Evolutionary conservation across 2,329 filamentous ascomycete genomes (phyloP), one percentile per base, ranked within the genome.

Genomic region (Fusarium avenaceum): DNA sequence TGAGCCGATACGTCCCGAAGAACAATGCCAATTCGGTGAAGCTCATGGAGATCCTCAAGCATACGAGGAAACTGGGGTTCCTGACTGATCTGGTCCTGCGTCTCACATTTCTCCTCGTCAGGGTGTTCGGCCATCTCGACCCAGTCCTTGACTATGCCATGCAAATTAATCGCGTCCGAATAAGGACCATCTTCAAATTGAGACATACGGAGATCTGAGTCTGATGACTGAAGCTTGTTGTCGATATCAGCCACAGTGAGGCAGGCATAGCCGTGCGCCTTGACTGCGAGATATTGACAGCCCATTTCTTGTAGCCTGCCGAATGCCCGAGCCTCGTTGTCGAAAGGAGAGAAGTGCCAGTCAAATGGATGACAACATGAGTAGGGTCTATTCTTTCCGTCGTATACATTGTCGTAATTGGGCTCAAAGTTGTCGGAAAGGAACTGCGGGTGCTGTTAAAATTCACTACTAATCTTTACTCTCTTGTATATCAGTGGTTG

Each of bases 131-230:
- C 28, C 39, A 14, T 47, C 0, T 66, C 48, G 2, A 65, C 48
- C 55, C 47, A 65, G n/a, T 65, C 62, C 32, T 65, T 65, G 28
- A 66, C 40, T 1, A 65, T 65, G 0, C 47, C 62, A 33, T 33
- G 30, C 30, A 33, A 14, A 14, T 15, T 2, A 7, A 15, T 7
- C 14, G 7, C 30, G 7, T 33, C 30, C 30, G 6, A 33, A 33
- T 33, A 33, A 7, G 30, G 13, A 15, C 14, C 30, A 10, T 33
- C 6, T 15, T 33, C 30, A 15, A 14, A 33, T 7, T 33, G 9
- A 15, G 30, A 33, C 30, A 33, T 33, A 33, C 10, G 30, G 7
- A 33, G 13, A 33, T 33, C 13, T 33, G 30, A 33, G n/a, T 4
- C 8, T 39, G 40, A n/a, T 20, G 30, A 10, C 13, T 30, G 19